phyloP scores from a whole-genome alignment of 768 basidiomycete species.

The Tulasnella sp. region DNA sequence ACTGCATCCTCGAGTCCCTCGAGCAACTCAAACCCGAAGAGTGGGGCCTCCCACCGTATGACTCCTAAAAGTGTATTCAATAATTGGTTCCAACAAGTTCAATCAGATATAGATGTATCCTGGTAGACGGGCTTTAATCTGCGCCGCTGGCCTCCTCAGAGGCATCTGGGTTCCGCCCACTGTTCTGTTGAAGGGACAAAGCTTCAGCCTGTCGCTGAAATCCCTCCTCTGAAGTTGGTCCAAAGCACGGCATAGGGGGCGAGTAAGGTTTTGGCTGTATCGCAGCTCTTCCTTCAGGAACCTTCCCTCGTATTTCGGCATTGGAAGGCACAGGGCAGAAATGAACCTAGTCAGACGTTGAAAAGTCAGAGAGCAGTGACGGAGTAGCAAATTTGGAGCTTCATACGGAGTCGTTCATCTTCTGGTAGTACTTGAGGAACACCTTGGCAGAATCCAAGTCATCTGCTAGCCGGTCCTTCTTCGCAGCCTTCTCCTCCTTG shows the following conservation, averaged over 20 bases:
- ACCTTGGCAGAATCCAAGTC: constrained; percentile 56
- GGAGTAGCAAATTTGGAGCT: neutral
- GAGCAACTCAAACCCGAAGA: constrained; percentile 68
- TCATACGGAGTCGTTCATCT: constrained; percentile 80
- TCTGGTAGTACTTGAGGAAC: constrained; percentile 75
- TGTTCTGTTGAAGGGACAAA: neutral
- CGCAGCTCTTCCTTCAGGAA: constrained; percentile 73
- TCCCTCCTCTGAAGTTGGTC: constrained; percentile 31
- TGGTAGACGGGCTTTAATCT: neutral
- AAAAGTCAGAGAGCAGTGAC: neutral
- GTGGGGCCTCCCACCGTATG: constrained; percentile 73
- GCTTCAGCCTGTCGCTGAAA: neutral
- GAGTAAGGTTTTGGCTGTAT: constrained; percentile 52
- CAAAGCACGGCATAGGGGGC: constrained; percentile 61
- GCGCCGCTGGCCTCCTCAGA: neutral
- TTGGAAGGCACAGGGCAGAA: constrained; percentile 75
- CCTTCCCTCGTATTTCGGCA: constrained; percentile 58
- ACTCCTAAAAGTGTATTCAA: neutral
- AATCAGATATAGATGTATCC: too few relatives aligned
- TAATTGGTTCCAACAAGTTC: too few relatives aligned
- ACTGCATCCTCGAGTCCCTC: constrained; percentile 48
- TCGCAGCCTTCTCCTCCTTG: constrained; percentile 26
- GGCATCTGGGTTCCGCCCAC: neutral
- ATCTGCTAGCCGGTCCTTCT: constrained; percentile 44
- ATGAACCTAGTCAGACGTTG: constrained; percentile 46